Base-by-base conservation (phyloP, 1,139 yeast species). In the Meyerozyma guilliermondii region DNA sequence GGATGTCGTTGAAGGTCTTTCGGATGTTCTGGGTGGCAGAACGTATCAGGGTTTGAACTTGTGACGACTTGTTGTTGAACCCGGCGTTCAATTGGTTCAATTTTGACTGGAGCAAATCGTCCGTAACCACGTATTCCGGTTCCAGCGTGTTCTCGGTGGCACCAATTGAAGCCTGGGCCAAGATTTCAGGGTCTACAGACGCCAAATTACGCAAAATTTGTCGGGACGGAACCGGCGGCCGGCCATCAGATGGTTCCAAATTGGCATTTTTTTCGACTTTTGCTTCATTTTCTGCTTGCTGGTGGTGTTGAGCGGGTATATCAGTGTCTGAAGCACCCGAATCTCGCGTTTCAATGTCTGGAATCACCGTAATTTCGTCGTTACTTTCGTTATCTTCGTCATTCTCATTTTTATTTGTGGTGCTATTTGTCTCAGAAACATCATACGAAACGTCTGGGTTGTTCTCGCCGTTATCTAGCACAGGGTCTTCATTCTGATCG, bases 11-110 rank as follows among this genome's bases (percentile, higher is more conserved):
- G 58, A 83, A 85, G 5, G 84, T 79, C 45, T 76, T 74, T 56
- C 78, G 83, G 43, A 87, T 70, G 46, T 77, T 78, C 43, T 71
- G 72, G 16, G 81, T 75, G 13, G 94, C 91, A 2, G 78, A 68
- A 40, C 70, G 66, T 40, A 83, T 71, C 34, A 78, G 78, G 43
- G 76, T 80, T 52, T 74, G 64, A 23, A 59, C 55, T 27, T 60
- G 59, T 14, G 55, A 52, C 45, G 60, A 66, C 45, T 67, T 70
- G 31, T 56, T 50, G 20, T 58, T 54, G 46, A 66, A 71, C 35
- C 55, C 57, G 38, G 58, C 48, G 40, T 61, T 55, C 35, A 68
- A 51, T 37, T 61, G 63, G 42, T 58, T 58, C 46, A 63, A 63
- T 39, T 67, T 68, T 28, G 72, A 60, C 46, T 66, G 68, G 23